These are phyloP conservation scores for Salix brachista DNA, from an alignment of 345 rosid genomes.

Conservation along the genomic window DNA sequence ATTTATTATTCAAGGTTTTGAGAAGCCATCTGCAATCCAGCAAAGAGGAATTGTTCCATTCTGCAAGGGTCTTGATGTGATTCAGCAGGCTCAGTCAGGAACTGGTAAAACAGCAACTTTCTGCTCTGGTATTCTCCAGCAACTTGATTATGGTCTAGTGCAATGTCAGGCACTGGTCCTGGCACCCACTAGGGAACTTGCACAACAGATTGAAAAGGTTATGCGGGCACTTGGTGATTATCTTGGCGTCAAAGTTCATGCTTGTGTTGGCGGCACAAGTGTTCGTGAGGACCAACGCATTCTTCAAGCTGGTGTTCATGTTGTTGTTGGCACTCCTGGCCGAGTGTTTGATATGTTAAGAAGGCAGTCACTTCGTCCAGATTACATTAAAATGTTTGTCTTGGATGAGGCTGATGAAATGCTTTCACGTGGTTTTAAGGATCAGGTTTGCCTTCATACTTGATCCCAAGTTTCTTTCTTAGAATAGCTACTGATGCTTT, in stretches of 20 bases:
- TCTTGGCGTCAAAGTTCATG: conserved; percentile 88
- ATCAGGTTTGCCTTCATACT: conserved; percentile 48
- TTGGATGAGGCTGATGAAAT: conserved; percentile 96
- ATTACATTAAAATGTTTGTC: conserved; percentile 78
- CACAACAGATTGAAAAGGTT: conserved; percentile 93
- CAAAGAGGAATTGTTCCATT: conserved; percentile 94
- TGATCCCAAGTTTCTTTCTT: background rate
- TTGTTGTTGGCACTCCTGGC: conserved; percentile 94
- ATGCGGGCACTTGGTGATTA: conserved; percentile 94
- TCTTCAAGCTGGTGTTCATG: conserved; percentile 89
- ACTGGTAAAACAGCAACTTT: conserved; percentile 94
- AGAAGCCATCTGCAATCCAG: conserved; percentile 97
- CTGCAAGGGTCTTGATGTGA: conserved; percentile 88
- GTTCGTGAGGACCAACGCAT: conserved; percentile 93
- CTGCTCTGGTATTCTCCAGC: conserved; percentile 89
- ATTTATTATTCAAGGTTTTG: conserved; percentile 36
- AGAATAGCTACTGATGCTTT: background rate
- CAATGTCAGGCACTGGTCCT: conserved; percentile 87
- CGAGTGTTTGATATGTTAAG: conserved; percentile 96
- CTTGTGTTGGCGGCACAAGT: conserved; percentile 95
- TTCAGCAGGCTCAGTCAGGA: conserved; percentile 96
- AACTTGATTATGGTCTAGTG: conserved; percentile 57
- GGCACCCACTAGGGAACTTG: conserved; percentile 91
- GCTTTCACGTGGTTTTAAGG: conserved; percentile 96
- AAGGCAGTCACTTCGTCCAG: conserved; percentile 80